A percentile compares a stretch with the other conserved stretches of the same genome.
phyloP scores from a whole-genome alignment of 768 basidiomycete species.

The Suillus spraguei region DNA sequence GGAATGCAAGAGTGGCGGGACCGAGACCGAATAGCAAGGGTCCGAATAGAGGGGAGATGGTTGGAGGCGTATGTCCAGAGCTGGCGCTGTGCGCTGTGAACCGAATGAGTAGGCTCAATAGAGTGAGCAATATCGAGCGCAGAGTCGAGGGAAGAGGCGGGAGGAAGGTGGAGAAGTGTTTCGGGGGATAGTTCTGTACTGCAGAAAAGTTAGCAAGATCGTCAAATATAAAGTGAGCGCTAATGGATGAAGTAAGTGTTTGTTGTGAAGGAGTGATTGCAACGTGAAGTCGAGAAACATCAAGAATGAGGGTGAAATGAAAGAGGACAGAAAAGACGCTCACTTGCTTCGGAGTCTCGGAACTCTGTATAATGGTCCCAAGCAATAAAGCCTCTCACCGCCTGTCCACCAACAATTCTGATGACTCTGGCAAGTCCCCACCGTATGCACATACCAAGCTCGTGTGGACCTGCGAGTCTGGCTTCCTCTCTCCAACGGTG shows the following conservation, averaged over 20 bases:
- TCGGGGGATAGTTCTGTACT: slow-evolving; percentile 67
- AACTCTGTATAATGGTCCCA: slow-evolving; percentile 87
- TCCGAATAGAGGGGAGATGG: slow-evolving; percentile 87
- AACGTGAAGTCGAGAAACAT: slow-evolving; percentile 23
- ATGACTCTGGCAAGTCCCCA: slow-evolving; percentile 89
- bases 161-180: slow-evolving; percentile 74
- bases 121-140: slow-evolving; percentile 62
- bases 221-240: slow-evolving; percentile 4
- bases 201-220: slow-evolving; percentile 7
- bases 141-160: slow-evolving; percentile 52
- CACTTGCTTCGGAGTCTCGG: slow-evolving; percentile 82
- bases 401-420: slow-evolving; percentile 65
- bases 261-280: slow-evolving; percentile 12
- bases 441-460: slow-evolving; percentile 88
- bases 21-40: slow-evolving; percentile 88
- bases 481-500: slow-evolving; percentile 78
- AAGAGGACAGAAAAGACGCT: slow-evolving; percentile 31
- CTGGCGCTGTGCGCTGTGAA: slow-evolving; percentile 82
- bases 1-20: slow-evolving; percentile 50
- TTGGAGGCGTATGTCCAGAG: slow-evolving; percentile 90
- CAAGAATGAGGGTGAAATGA: slow-evolving; percentile 22
- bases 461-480: slow-evolving; percentile 80
- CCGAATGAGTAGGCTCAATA: slow-evolving; percentile 80
- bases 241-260: slow-evolving; percentile 1
- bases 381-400: slow-evolving; percentile 80